phyloP scores from a whole-genome alignment of 106 monocot genomes.

The Apostasia ramifera region DNA sequence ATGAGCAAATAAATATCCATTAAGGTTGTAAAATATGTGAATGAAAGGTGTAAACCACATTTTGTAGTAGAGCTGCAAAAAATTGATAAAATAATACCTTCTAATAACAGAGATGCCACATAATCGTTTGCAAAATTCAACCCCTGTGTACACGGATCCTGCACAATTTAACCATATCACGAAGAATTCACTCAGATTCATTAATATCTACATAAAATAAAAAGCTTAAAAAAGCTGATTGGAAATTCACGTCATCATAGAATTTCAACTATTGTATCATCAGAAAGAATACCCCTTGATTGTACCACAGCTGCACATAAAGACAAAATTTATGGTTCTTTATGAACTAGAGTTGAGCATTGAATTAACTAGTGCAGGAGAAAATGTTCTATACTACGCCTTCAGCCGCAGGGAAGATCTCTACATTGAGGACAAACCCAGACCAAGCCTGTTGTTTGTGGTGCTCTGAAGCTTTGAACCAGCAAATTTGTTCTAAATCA shows the following conservation, averaged over 20 bases:
- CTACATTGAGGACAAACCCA: too few species aligned
- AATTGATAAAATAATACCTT: slow-evolving; percentile 32
- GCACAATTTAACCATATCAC: slow-evolving; percentile 12
- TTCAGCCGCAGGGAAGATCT: too few species aligned
- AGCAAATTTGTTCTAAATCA: too few species aligned
- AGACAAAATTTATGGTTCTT: neutral
- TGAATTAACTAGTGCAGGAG: too few species aligned
- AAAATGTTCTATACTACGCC: too few species aligned
- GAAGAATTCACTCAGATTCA: neutral
- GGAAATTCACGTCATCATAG: neutral
- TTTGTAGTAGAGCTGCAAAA: too few species aligned
- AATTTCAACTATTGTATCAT: neutral
- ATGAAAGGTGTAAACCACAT: too few species aligned
- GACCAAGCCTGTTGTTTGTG: too few species aligned
- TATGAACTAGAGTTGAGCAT: too few species aligned
- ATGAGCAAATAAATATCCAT: too few species aligned
- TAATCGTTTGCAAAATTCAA: slow-evolving; percentile 73
- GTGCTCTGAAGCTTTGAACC: too few species aligned
- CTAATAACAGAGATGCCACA: slow-evolving; percentile 84
- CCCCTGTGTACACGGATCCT: slow-evolving; percentile 83
- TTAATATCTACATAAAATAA: neutral
- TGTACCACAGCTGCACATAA: neutral
- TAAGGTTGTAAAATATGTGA: too few species aligned
- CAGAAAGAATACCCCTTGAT: neutral
- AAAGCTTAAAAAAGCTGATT: neutral